phyloP scores from a whole-genome alignment of 1,139 yeast species.

The Groenewaldozyma auringiensis region DNA sequence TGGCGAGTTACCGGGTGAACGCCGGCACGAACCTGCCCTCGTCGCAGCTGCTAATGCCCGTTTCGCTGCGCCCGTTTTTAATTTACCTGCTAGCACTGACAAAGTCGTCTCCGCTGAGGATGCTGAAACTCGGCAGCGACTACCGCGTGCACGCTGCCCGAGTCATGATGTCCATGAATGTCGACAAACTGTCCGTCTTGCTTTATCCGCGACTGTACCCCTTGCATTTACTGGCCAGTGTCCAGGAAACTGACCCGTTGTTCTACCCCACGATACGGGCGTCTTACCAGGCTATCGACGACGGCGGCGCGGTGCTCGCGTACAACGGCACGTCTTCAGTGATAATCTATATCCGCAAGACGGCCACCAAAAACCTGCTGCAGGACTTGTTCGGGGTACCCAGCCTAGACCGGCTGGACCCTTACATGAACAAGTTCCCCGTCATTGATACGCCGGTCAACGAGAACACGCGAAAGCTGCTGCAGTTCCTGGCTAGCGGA shows the following conservation, averaged over 20 bases:
- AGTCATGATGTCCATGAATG: constrained; percentile 47
- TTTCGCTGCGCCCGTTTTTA: constrained; percentile 66
- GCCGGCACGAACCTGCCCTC: constrained; percentile 43
- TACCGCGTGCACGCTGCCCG: constrained; percentile 52
- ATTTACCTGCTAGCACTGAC: constrained; percentile 60
- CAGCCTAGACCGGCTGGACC: constrained; percentile 34
- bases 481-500: constrained; percentile 40
- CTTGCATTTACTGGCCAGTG: constrained; percentile 38
- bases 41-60: constrained; percentile 74
- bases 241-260: constrained; percentile 37
- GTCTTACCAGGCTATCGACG: constrained; percentile 40
- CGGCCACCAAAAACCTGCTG: constrained; percentile 59
- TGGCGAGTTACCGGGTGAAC: constrained; percentile 61
- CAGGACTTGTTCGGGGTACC: constrained; percentile 56
- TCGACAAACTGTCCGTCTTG: constrained; percentile 53
- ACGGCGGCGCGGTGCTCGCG: constrained; percentile 71
- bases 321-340: constrained; percentile 57
- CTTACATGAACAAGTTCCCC: constrained; percentile 57
- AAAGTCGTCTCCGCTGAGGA: constrained; percentile 58
- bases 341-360: constrained; percentile 63
- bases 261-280: constrained; percentile 44
- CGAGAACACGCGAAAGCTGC: constrained; percentile 55
- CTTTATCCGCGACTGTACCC: constrained; percentile 79
- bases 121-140: constrained; percentile 34
- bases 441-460: constrained; percentile 63